A percentile compares a stretch with the other conserved stretches of the same genome.
Conservation (phyloP, 164 flowering plant genomes). For the Kalanchoe fedtschenkoi region DNA sequence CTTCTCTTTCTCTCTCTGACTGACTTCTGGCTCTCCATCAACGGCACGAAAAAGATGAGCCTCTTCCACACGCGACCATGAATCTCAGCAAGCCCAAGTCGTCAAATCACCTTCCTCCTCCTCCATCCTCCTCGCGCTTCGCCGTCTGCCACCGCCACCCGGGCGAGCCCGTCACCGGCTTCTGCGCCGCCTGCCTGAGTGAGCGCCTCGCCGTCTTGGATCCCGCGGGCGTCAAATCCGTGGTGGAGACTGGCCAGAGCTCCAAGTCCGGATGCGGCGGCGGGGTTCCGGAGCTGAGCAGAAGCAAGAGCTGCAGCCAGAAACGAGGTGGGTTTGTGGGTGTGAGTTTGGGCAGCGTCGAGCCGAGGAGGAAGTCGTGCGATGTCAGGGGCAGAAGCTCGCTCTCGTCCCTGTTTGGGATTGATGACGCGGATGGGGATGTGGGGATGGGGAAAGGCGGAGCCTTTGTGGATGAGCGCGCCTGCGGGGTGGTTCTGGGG, state of each 20-base stretch:
- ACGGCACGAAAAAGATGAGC: slow-evolving; percentile 4
- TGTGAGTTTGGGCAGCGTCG: too few relatives aligned
- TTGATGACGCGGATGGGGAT: not conserved
- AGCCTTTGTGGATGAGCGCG: not conserved
- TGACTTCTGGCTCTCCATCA: not conserved
- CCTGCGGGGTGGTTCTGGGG: not conserved
- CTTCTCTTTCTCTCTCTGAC: not conserved
- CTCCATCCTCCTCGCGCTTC: too few relatives aligned
- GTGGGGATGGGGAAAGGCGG: not conserved
- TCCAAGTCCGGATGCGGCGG: not conserved
- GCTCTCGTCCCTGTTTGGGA: not conserved
- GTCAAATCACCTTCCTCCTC: not conserved
- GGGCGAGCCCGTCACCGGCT: slow-evolving; percentile 51
- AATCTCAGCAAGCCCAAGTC: slow-evolving; percentile 1
- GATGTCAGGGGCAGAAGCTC: slow-evolving; percentile 17
- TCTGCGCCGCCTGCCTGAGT: slow-evolving; percentile 78
- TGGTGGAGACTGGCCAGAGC: not conserved
- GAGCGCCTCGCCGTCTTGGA: slow-evolving; percentile 61
- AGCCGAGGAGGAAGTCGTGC: slow-evolving; percentile 71
- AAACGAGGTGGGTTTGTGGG: slow-evolving; percentile 20
- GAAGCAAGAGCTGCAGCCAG: not conserved
- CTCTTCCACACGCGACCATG: slow-evolving; percentile 1
- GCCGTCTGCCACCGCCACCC: slow-evolving; percentile 35
- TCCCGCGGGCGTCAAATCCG: not conserved
- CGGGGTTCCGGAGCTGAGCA: not conserved